Base-by-base conservation (phyloP, 441 rosid species). In the Cnidoscolus chayamansa region DNA sequence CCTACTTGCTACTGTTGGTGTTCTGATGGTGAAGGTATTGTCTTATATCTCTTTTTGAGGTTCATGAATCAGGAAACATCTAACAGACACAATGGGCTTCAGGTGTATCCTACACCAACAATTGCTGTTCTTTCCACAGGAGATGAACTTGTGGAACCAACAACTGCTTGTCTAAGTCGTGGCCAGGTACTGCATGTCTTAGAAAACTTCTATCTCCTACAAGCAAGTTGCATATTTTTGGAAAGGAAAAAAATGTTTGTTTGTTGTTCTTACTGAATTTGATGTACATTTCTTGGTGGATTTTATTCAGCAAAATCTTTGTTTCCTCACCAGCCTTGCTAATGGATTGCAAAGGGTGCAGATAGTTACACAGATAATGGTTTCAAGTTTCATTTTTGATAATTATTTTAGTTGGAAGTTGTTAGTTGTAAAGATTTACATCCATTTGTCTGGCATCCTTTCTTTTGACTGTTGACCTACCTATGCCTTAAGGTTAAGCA, bases 81-180 rank as follows among this genome's bases (percentile, higher is more conserved):
- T 71, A 48, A 73, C 47, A 8, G 25, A 40, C 25, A 65, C 68
- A 45, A 66, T 62, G 65, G 59, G 74, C 1, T 82, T 76, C 82
- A 95, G 99, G 92, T 93, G 68, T 89, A 89, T 81, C 88, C 91
- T 62, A 78, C 82, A 70, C 98, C 98, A 68, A 85, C 82, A 49
- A 81, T 95, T 76, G 98, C 91, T 56, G 84, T 95, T 79, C 98
- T 95, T 83, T 95, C 99, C 72, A 87, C 97, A 35, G 98, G 98
- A 70, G 97, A 95, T 58, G 98, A 95, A 83, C 92, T 95, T 80
- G 94, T 90, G 49, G 97, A 95, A 78, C 91, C 97, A 61, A 79
- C 84, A 67, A 75, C 82, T 37, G 79, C 77, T 68, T 74, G 74
- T 75, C 84, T 95, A 76, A 74, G 84, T 78, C 90, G 90, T 76